A percentile compares a stretch with the other conserved stretches of the same genome.
phyloP scores from a whole-genome alignment of 139 green algal genomes.

The Micractinium sp. region DNA sequence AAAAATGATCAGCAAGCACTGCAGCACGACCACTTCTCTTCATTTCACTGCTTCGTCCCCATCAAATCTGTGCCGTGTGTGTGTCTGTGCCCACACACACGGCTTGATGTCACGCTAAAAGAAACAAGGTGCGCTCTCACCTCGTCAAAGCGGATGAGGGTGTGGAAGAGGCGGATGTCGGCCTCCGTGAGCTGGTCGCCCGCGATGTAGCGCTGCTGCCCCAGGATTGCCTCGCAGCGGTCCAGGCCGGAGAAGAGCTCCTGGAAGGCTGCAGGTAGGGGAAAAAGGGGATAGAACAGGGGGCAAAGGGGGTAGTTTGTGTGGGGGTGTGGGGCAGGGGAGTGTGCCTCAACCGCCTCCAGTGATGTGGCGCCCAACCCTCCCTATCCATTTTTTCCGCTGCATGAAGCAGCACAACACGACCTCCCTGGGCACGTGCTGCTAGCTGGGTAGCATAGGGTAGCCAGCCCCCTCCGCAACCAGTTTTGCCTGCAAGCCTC shows the following conservation, averaged over 20 bases:
- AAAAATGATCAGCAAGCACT: too few species aligned
- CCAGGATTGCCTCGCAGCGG: constrained; percentile 81
- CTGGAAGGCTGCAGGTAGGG: constrained; percentile 21
- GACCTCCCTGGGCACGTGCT: neutral
- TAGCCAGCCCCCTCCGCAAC: too few species aligned
- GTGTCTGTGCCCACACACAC: constrained; percentile 31
- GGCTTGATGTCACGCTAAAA: too few species aligned
- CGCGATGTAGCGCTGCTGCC: constrained; percentile 81
- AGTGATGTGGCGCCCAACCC: too few species aligned
- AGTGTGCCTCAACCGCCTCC: too few species aligned
- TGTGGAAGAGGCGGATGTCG: constrained; percentile 91
- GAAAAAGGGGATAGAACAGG: neutral
- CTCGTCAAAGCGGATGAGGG: constrained; percentile 83
- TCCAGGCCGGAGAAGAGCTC: constrained; percentile 89
- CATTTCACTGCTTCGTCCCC: too few species aligned
- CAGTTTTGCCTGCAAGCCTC: too few species aligned
- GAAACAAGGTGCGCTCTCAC: neutral
- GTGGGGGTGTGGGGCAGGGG: neutral
- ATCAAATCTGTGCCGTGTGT: too few species aligned
- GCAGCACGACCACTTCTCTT: too few species aligned
- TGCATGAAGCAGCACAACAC: too few species aligned
- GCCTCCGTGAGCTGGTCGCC: constrained; percentile 92
- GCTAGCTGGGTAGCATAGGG: constrained; percentile 26
- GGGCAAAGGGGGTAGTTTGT: neutral
- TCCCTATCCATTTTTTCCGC: too few species aligned